These are phyloP conservation scores for Cinchona pubescens DNA, from an alignment of 257 asterid genomes.

Conservation along the genomic window DNA sequence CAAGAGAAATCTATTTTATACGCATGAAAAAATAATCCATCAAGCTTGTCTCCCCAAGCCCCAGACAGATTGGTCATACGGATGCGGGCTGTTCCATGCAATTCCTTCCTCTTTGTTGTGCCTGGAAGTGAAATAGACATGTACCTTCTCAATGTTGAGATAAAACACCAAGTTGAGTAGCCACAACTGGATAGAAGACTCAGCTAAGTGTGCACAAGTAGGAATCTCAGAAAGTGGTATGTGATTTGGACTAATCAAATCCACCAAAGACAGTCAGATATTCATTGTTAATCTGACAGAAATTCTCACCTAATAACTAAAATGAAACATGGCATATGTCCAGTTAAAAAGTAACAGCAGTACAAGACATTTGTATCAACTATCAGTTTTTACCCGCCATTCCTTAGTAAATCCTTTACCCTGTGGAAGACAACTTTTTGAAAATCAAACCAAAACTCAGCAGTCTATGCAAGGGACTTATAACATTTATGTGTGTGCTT, in stretches of 20 bases:
- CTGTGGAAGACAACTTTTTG: too few relatives aligned
- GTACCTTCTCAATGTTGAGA: constrained; percentile 7
- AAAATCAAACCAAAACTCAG: background rate
- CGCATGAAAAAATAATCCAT: constrained; percentile 46
- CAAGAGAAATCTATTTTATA: constrained; percentile 74
- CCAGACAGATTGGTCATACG: constrained; percentile 60
- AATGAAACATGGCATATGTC: background rate
- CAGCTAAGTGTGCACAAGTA: background rate
- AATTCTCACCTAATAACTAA: background rate
- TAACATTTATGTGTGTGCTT: background rate
- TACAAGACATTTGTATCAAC: too few relatives aligned
- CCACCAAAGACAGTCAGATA: background rate
- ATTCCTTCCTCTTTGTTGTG: constrained; percentile 91
- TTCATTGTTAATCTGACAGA: background rate
- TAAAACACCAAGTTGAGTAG: constrained; percentile 7
- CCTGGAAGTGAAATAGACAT: constrained; percentile 46
- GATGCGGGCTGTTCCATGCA: constrained; percentile 64
- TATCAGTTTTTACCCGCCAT: background rate
- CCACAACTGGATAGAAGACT: background rate
- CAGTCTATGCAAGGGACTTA: background rate
- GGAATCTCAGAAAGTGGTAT: background rate
- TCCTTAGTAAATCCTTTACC: background rate
- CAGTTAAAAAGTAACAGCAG: background rate
- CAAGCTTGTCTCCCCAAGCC: constrained; percentile 57
- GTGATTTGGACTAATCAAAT: background rate